Percentiles rank a stretch among this genome's conserved stretches.
phyloP scores from a whole-genome alignment of 208 protist species.

The Endotrypanum monterogeii region DNA sequence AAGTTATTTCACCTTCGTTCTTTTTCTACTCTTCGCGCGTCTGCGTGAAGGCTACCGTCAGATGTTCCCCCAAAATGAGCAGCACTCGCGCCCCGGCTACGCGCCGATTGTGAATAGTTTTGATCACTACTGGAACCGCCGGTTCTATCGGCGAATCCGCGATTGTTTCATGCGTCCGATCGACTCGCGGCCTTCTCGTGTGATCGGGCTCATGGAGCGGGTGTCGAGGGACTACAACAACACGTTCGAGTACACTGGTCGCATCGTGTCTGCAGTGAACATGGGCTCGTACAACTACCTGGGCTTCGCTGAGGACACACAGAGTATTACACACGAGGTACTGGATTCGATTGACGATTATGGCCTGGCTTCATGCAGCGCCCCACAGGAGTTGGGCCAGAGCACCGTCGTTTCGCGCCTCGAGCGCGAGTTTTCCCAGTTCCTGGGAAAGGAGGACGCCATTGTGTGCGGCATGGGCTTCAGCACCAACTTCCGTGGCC shows the following conservation, averaged over 20 bases:
- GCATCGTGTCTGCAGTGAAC: conserved; percentile 91
- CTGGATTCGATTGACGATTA: conserved; percentile 81
- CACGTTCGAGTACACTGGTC: conserved; percentile 87
- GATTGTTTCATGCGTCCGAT: conserved; percentile 94
- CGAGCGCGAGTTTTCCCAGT: conserved; percentile 92
- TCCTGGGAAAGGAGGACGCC: conserved; percentile 94
- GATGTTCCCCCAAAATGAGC: conserved; percentile 42
- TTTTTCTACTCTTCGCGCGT: conserved; percentile 57
- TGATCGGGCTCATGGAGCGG: conserved; percentile 94
- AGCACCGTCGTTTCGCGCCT: conserved; percentile 59
- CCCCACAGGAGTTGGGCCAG: conserved; percentile 71
- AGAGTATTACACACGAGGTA: conserved; percentile 79
- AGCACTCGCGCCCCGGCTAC: conserved; percentile 72
- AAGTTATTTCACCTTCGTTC: conserved; percentile 61
- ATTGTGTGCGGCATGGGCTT: conserved; percentile 96
- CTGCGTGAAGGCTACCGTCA: conserved; percentile 58
- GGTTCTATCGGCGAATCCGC: conserved; percentile 92
- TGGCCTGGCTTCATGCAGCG: conserved; percentile 73
- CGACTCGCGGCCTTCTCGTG: conserved; percentile 88
- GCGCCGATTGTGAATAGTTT: conserved; percentile 95
- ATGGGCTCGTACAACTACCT: conserved; percentile 99
- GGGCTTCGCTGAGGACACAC: conserved; percentile 95
- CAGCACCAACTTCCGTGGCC: conserved; percentile 86
- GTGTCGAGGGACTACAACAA: conserved; percentile 83
- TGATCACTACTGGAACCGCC: conserved; percentile 95